A percentile compares a stretch with the other conserved stretches of the same genome.
Conservation (phyloP, 2,329 filamentous ascomycete genomes). For the Colletotrichum sp. region DNA sequence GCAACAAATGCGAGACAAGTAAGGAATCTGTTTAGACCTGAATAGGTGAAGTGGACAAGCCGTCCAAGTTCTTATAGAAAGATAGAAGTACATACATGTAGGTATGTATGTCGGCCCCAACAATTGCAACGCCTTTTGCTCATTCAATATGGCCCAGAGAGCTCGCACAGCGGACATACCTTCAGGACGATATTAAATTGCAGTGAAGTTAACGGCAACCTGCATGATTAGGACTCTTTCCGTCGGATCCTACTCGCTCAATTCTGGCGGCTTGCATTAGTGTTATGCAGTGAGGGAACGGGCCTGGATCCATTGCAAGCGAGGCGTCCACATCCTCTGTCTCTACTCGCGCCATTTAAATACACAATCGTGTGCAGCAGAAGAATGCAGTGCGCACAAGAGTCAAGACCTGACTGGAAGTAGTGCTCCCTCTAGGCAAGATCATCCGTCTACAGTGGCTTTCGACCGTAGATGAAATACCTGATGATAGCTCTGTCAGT, state of each 20-base stretch:
- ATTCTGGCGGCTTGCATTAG: background rate
- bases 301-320: rapidly evolving
- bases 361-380: rapidly evolving
- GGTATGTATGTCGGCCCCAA: no score
- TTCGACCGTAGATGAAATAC: background rate
- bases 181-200: background rate
- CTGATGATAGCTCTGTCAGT: no score
- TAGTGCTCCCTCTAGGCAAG: background rate
- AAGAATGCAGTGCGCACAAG: rapidly evolving
- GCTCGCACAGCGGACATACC: rapidly evolving
- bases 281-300: background rate
- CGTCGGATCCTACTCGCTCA: background rate
- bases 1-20: no score
- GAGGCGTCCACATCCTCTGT: rapidly evolving
- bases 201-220: background rate
- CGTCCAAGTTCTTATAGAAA: no score
- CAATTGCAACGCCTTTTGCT: background rate
- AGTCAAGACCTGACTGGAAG: background rate
- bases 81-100: no score
- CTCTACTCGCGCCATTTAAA: rapidly evolving
- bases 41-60: no score
- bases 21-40: no score
- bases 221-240: background rate
- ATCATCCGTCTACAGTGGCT: background rate
- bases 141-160: background rate